Conservation (phyloP, 306 rosid genomes). For the Bauhinia variegata region DNA sequence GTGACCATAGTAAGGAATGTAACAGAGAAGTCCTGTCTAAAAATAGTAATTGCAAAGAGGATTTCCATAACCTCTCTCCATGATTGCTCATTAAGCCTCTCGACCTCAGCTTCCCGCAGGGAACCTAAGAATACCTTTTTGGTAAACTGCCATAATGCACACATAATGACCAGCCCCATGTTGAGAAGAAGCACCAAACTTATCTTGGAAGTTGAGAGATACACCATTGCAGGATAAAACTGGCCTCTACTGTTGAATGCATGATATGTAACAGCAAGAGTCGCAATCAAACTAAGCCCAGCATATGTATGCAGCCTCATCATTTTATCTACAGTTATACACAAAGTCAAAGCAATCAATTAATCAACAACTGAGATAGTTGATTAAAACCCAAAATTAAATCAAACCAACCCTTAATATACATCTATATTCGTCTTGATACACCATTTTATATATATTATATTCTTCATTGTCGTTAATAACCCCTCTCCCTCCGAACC, state of each 20-base stretch:
- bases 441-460: background rate
- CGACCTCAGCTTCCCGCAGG: conserved; percentile 97
- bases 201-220: conserved; percentile 95
- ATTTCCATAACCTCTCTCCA: conserved; percentile 99
- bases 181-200: conserved; percentile 92
- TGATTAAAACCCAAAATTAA: no score
- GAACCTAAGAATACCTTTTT: conserved; percentile 83
- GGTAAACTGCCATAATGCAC: conserved; percentile 83
- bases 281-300: conserved; percentile 82
- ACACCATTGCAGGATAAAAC: conserved; percentile 96
- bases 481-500: background rate
- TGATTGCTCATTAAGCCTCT: conserved; percentile 96
- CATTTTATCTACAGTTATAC: conserved; percentile 60
- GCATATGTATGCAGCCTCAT: conserved; percentile 91
- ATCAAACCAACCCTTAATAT: background rate
- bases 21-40: conserved; percentile 95
- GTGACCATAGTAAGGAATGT: conserved; percentile 93
- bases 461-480: background rate
- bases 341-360: conserved; percentile 29
- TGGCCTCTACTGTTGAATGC: conserved; percentile 94
- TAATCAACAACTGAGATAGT: conserved; percentile 36
- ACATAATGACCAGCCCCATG: conserved; percentile 92
- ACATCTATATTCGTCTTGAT: background rate
- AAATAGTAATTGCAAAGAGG: conserved; percentile 91
- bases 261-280: conserved; percentile 84